Percentiles rank a stretch among this genome's conserved stretches.
Evolutionary conservation across 441 rosid genomes (phyloP).

Genomic region (Bruguiera hainesii): DNA sequence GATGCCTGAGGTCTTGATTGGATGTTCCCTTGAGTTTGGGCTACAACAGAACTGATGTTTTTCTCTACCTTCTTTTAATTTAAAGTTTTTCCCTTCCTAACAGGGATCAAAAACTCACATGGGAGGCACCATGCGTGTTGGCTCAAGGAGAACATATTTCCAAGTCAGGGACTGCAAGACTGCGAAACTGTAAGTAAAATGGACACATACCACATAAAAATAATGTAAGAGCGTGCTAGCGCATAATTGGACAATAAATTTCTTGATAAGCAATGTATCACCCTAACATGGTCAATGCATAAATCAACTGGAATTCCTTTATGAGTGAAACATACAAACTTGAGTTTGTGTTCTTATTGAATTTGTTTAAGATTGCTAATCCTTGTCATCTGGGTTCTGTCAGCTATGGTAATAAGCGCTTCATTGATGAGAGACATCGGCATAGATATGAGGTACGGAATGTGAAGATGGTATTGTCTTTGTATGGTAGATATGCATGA

Average conservation of each 20-base stretch:
- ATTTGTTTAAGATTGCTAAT: conserved; percentile 4
- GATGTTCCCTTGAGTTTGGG: neutral
- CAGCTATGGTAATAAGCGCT: conserved; percentile 68
- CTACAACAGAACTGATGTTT: neutral
- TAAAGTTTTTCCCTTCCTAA: conserved; percentile 3
- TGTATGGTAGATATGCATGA: neutral
- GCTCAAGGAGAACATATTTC: conserved; percentile 84
- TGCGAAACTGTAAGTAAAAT: conserved; percentile 62
- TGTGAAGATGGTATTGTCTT: neutral
- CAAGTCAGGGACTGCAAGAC: conserved; percentile 64
- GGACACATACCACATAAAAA: neutral
- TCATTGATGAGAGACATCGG: conserved; percentile 83
- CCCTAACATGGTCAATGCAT: neutral
- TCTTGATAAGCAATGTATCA: neutral
- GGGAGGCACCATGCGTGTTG: conserved; percentile 96
- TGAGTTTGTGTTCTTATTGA: neutral
- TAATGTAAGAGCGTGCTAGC: neutral
- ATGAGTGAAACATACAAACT: neutral
- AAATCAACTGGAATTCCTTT: neutral
- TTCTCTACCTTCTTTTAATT: conserved; percentile 1
- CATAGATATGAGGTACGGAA: conserved; percentile 85
- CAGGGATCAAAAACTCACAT: conserved; percentile 91
- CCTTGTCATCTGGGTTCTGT: conserved; percentile 6
- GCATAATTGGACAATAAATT: neutral
- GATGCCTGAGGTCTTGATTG: conserved; percentile 84